phyloP scores from a whole-genome alignment of 179 eudicot genomes.

The Heliamphora ciliata region DNA sequence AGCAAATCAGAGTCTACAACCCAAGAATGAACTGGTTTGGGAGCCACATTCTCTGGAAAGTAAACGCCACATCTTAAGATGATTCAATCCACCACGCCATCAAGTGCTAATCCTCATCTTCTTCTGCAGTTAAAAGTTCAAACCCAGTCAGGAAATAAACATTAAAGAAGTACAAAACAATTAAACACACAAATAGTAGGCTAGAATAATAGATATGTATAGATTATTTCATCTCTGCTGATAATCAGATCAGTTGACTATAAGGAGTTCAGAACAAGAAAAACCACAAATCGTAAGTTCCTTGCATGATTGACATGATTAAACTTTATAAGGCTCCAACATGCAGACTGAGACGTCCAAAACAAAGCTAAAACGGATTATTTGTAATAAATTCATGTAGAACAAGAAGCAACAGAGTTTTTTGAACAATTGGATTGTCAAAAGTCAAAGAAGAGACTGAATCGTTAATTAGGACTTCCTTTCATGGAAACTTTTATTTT shows the following conservation, averaged over 20 bases:
- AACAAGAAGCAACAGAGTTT: too few relatives aligned
- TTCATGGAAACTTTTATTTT: too few relatives aligned
- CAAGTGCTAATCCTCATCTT: constrained; percentile 41
- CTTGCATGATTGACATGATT: neutral
- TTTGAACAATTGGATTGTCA: too few relatives aligned
- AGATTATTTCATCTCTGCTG: neutral
- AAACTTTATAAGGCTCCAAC: neutral
- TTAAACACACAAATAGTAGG: neutral
- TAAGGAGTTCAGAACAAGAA: neutral
- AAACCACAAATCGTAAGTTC: neutral
- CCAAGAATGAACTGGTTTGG: constrained; percentile 11
- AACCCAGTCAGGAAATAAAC: constrained; percentile 5
- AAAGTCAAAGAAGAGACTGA: too few relatives aligned
- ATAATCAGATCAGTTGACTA: neutral
- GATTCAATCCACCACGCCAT: constrained; percentile 15
- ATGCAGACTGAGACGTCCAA: neutral
- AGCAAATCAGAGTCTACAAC: constrained; percentile 17
- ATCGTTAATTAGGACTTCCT: too few relatives aligned
- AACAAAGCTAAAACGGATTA: neutral
- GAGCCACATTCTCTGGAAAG: constrained; percentile 11
- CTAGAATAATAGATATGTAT: neutral
- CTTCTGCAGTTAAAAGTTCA: constrained; percentile 37
- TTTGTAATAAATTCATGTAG: neutral
- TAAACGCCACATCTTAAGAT: constrained; percentile 10
- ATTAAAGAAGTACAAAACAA: neutral